Evolutionary conservation across 176 grass and related monocot species (phyloP).

Genomic region (Avena atlantica): DNA sequence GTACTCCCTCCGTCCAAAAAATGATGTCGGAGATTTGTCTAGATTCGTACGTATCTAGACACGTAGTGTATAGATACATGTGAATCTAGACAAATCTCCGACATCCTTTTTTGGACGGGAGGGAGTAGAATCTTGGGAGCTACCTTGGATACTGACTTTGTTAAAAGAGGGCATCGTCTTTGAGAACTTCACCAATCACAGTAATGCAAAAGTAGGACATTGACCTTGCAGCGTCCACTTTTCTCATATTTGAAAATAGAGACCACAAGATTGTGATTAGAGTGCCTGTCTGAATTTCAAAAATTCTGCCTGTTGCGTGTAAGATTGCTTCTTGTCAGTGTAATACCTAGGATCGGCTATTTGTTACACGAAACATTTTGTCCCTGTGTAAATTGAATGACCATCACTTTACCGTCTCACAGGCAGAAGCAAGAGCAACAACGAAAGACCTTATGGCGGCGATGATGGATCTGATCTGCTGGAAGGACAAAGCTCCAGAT

Average conservation of each 20-base stretch:
- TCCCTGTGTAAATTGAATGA: conserved; percentile 14
- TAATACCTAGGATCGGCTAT: conserved; percentile 5
- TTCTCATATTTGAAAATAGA: no score
- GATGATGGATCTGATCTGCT: conserved; percentile 45
- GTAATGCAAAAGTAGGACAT: not conserved
- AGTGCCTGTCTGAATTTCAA: not conserved
- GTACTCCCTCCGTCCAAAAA: not conserved
- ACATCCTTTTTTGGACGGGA: no score
- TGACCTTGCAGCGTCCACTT: not conserved
- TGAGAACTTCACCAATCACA: conserved; percentile 10
- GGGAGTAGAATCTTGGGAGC: not conserved
- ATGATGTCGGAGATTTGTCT: no score
- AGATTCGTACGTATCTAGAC: no score
- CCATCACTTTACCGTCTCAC: conserved; percentile 14
- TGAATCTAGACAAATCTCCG: no score
- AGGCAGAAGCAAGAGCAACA: conserved; percentile 58
- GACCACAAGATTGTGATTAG: not conserved
- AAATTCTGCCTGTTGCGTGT: not conserved
- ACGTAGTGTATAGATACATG: no score
- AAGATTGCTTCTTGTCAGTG: conserved; percentile 12
- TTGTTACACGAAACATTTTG: conserved; percentile 1
- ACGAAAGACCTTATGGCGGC: conserved; percentile 49
- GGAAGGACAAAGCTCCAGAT: conserved; percentile 12
- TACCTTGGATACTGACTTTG: not conserved
- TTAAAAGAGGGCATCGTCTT: not conserved